These are phyloP conservation scores for Rhodosporidiobolus sp. DNA, from an alignment of 768 basidiomycete genomes.

Conservation along the genomic window DNA sequence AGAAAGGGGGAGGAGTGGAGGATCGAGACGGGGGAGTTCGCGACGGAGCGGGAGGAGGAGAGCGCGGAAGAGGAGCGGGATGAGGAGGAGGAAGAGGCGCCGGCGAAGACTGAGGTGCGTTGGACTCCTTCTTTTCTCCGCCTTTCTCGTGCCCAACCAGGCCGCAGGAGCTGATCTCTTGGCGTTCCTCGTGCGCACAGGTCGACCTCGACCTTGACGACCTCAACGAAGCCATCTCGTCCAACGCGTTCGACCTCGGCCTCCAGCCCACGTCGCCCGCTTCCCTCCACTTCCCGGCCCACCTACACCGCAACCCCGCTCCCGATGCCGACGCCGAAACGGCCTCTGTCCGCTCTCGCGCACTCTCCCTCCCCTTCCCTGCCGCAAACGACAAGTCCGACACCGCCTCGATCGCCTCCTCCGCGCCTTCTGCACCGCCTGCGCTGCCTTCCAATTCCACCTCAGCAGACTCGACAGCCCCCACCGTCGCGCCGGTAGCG, in stretches of 20 bases:
- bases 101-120: constrained; percentile 12
- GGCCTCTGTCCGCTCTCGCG: constrained; percentile 1
- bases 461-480: neutral
- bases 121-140: neutral
- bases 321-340: neutral
- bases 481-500: neutral
- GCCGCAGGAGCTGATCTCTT: neutral
- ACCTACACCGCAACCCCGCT: no score
- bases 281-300: neutral
- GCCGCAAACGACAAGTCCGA: neutral
- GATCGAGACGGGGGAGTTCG: constrained; percentile 9
- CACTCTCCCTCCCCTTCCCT: neutral
- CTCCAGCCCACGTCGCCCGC: neutral
- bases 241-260: constrained; percentile 36
- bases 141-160: no score
- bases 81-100: neutral
- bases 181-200: neutral
- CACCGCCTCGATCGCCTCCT: neutral
- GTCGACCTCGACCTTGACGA: constrained; percentile 35
- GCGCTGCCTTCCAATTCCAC: neutral
- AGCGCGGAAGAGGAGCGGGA: neutral
- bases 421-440: neutral
- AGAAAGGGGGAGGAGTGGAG: constrained; percentile 6
- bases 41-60: neutral
- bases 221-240: constrained; percentile 35